Evolutionary conservation across 495 filamentous ascomycete species (phyloP), one percentile per base, ranked within the genome.

Genomic region (Cercophora scortea): DNA sequence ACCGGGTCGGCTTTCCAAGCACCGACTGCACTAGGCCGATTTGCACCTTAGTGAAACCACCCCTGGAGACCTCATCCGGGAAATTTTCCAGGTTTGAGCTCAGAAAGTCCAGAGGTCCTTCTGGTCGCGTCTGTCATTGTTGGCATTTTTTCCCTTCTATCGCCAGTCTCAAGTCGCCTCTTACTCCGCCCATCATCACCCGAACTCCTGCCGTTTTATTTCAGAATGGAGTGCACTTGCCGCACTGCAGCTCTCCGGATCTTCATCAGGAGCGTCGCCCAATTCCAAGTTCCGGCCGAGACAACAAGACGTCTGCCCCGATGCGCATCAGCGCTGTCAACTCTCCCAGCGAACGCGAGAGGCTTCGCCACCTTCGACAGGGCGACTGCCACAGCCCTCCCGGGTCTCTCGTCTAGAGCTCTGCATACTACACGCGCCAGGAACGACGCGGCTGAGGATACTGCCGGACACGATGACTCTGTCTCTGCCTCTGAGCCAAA

Each of bases 201-300:
- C 25, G 25, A 25, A 25, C 5, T 12, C 32, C 25, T n/a, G 4
- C 47, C 8, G 0, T 1, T 39, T 36, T 25, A 9, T 0, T 25
- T 15, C 42, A 63, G 44, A 17, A 80, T 80, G 78, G 65, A 48
- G 56, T 80, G 77, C 62, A 58, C 63, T 15, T 79, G 79, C 49
- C 67, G 70, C 18, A 66, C 63, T n/a, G 61, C 66, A 15, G 66
- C 74, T 15, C 59, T 80, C 45, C 58, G 66, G 42, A 58, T 76
- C 16, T 82, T 82, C 48, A 62, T 80, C 10, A 67, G 70, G 32
- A 76, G 64, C 50, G 61, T 82, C 45, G 66, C 71, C 7, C 69
- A 72, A 45, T 43, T 78, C 34, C 68, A 75, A 44, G 19, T 72
- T n/a, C 54, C 59, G 32, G 19, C 51, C 6, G 51, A 57, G 13